phyloP scores from a whole-genome alignment of 495 filamentous ascomycete genomes.

The Xylaria nigripes region DNA sequence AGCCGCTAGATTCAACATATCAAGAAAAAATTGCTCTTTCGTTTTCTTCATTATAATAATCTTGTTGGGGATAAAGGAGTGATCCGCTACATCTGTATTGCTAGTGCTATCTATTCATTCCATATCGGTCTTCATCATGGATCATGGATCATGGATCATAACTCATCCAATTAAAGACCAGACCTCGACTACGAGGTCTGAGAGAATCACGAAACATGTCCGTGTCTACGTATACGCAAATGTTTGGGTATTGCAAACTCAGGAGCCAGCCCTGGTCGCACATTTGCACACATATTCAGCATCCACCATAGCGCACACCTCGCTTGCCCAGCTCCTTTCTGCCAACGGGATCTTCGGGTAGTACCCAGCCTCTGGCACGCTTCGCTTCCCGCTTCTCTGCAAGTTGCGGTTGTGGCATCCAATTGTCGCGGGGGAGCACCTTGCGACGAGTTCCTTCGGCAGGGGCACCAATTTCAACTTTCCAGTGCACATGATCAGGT shows the following conservation, averaged over 20 bases:
- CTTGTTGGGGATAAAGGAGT: too few relatives aligned
- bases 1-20: too few relatives aligned
- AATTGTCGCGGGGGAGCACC: conserved; percentile 61
- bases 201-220: background rate
- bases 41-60: too few relatives aligned
- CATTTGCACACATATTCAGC: conserved; percentile 13
- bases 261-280: conserved; percentile 5
- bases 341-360: conserved; percentile 59
- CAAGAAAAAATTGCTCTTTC: too few relatives aligned
- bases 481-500: conserved; percentile 58
- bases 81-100: conserved; percentile 1
- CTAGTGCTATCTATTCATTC: conserved; percentile 2
- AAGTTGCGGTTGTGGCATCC: conserved; percentile 80
- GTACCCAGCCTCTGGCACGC: conserved; percentile 73
- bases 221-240: conserved; percentile 1
- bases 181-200: conserved; percentile 1
- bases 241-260: background rate
- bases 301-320: conserved; percentile 43
- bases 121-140: background rate
- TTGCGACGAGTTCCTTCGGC: conserved; percentile 67
- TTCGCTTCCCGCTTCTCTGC: conserved; percentile 81
- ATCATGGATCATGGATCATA: background rate
- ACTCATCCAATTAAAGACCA: background rate
- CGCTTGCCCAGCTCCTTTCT: conserved; percentile 51
- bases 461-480: conserved; percentile 72